Evolutionary conservation across 2,329 filamentous ascomycete species (phyloP), one percentile per base, ranked within the genome.

Genomic region (Cercospora citrullina): DNA sequence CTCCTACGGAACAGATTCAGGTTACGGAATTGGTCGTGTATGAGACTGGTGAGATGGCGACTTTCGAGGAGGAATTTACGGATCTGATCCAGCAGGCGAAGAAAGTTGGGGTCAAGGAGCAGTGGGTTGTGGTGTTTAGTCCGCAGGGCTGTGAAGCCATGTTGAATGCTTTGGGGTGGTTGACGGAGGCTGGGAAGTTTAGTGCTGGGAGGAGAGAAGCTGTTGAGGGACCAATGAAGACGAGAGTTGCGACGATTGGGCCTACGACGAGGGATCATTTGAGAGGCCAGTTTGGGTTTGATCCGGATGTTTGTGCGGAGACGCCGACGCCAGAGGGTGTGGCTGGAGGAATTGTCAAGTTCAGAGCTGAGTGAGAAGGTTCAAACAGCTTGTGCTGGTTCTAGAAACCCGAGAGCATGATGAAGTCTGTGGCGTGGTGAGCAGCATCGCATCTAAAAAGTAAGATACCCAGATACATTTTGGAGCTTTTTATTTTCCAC

Each of bases 1-100:
- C 85, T 0, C 71, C 77, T 0, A 76, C 82, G 14, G 79, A 80
- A 63, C 83, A 86, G 60, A 90, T 95, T 23, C 79, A 79, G 7
- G 90, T 98, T 1, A 86, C 91, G 42, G 94, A 98, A 79, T 77
- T 93, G 7, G 88, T 94, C 2, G 89, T 97, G 12, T 99, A 99
- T 77, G 90, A 92, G 68, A 97, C 94, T 0, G 89, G 87, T 0
- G 90, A 94, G 67, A 92, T 93, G 89, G 85, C 87, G 55, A 89
- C 89, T 1, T 98, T 99, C 78, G 85, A 88, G 36, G 77, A 81
- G 0, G 86, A 93, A 72, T 93, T 97, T 70, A 79, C 78, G 1
- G 73, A 74, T 0, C 33, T 77, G 28, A 39, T 77, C 5, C 77
- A 83, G 1, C 80, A 93, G 33, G 73, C 78, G 1, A 78, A 81